A percentile compares a stretch with the other conserved stretches of the same genome.
Evolutionary conservation across 2,329 filamentous ascomycete species (phyloP).

Genomic region (Fusarium siculi): DNA sequence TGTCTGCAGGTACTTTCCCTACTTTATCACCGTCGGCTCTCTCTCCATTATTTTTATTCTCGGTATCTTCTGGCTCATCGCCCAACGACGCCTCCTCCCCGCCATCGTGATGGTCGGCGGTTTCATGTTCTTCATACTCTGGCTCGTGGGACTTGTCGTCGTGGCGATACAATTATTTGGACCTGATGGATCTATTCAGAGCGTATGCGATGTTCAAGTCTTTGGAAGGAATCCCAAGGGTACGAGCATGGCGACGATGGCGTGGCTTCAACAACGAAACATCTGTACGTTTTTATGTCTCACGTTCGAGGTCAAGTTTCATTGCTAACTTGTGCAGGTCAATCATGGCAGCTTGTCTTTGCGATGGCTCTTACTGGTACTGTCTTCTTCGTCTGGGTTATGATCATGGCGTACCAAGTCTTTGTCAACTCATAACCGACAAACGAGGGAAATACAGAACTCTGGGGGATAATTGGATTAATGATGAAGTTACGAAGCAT

Average conservation of each 20-base stretch:
- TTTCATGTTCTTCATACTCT: slow-evolving; percentile 74
- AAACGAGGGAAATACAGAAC: background rate
- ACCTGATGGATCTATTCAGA: slow-evolving; percentile 65
- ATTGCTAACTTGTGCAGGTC: slow-evolving; percentile 54
- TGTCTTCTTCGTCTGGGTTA: slow-evolving; percentile 74
- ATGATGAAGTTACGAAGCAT: slow-evolving; percentile 38
- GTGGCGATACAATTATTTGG: slow-evolving; percentile 73
- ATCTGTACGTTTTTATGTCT: slow-evolving; percentile 63
- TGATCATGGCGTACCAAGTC: slow-evolving; percentile 74
- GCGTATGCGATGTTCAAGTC: slow-evolving; percentile 68
- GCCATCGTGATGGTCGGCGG: slow-evolving; percentile 71
- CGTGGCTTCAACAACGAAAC: slow-evolving; percentile 71
- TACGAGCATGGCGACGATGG: slow-evolving; percentile 64
- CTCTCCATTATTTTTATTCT: slow-evolving; percentile 75
- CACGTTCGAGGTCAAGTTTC: too few species aligned
- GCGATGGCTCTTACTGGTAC: slow-evolving; percentile 69
- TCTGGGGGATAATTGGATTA: background rate
- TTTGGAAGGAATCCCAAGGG: slow-evolving; percentile 62
- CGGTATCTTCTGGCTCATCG: slow-evolving; percentile 71
- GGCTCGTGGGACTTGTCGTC: slow-evolving; percentile 73
- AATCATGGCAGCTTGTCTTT: slow-evolving; percentile 73
- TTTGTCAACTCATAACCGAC: slow-evolving; percentile 58
- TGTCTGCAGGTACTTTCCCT: slow-evolving; percentile 70
- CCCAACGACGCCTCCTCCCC: slow-evolving; percentile 68
- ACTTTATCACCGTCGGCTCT: slow-evolving; percentile 67